Evolutionary conservation across 2,329 filamentous ascomycete genomes (phyloP).

Genomic region (Fusarium bulbicola): DNA sequence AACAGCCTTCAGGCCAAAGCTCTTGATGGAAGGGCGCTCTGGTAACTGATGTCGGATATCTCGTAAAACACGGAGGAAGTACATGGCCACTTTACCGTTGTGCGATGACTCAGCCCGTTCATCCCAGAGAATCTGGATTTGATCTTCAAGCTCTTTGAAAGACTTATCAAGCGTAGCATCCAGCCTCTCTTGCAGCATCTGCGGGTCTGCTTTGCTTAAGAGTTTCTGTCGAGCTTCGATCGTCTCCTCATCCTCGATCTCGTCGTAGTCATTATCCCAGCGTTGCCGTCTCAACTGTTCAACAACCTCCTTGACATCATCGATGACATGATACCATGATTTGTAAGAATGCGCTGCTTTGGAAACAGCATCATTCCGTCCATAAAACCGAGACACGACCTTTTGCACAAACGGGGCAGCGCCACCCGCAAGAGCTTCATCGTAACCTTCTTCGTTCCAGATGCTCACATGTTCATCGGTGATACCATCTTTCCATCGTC

Average conservation of each 20-base stretch:
- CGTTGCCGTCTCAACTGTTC: constrained; percentile 72
- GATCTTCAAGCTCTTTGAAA: constrained; percentile 66
- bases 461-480: constrained; percentile 64
- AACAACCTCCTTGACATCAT: constrained; percentile 70
- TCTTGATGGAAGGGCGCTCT: constrained; percentile 56
- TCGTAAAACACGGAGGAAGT: constrained; percentile 77
- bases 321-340: constrained; percentile 78
- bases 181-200: constrained; percentile 67
- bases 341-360: constrained; percentile 71
- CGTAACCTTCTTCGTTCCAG: constrained; percentile 73
- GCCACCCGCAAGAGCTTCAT: constrained; percentile 71
- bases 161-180: constrained; percentile 64
- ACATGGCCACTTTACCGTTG: constrained; percentile 66
- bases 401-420: constrained; percentile 74
- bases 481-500: constrained; percentile 65
- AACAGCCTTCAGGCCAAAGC: constrained; percentile 69
- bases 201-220: constrained; percentile 77
- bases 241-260: constrained; percentile 77
- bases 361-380: constrained; percentile 73
- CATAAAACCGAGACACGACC: constrained; percentile 75
- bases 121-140: constrained; percentile 61
- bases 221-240: constrained; percentile 72
- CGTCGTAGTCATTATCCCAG: constrained; percentile 80
- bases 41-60: constrained; percentile 77
- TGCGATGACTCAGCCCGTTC: constrained; percentile 55